phyloP scores from a whole-genome alignment of 2,329 filamentous ascomycete genomes.

The Dactylonectria macrodidyma region DNA sequence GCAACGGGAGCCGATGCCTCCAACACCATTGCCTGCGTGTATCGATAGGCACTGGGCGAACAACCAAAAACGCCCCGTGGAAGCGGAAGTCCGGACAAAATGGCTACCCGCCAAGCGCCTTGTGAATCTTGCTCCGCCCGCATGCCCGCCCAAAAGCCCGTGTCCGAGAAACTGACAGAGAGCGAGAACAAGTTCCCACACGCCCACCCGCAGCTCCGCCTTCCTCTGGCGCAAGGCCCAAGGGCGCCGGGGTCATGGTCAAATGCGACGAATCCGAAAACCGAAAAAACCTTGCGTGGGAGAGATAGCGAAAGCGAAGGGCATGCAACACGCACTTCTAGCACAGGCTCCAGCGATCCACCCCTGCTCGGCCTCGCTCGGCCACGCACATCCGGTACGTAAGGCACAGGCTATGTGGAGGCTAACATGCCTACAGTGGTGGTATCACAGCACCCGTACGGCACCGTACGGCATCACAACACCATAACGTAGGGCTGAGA shows the following conservation, averaged over 20 bases:
- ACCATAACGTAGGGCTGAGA: constrained; percentile 30
- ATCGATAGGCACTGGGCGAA: too few relatives aligned
- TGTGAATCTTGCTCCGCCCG: neutral
- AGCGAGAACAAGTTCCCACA: neutral
- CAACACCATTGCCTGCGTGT: neutral
- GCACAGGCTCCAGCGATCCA: neutral
- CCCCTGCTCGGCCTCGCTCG: neutral
- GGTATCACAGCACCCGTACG: too few relatives aligned
- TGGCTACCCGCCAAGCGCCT: neutral
- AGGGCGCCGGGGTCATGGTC: neutral
- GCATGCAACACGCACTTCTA: neutral
- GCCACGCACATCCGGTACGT: constrained; percentile 7
- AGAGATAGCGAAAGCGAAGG: neutral
- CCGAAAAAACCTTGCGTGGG: neutral
- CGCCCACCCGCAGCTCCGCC: constrained; percentile 6
- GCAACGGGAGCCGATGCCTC: neutral
- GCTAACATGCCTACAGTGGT: too few relatives aligned
- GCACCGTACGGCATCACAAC: too few relatives aligned
- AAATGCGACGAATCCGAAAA: constrained; percentile 11
- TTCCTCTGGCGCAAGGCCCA: neutral
- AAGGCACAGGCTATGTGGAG: constrained; percentile 5
- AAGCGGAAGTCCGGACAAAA: constrained; percentile 5
- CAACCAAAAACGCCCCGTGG: neutral
- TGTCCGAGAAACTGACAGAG: neutral
- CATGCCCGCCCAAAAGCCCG: neutral